phyloP scores from a whole-genome alignment of 176 grass and related monocot species.

The Oryza coarctata region DNA sequence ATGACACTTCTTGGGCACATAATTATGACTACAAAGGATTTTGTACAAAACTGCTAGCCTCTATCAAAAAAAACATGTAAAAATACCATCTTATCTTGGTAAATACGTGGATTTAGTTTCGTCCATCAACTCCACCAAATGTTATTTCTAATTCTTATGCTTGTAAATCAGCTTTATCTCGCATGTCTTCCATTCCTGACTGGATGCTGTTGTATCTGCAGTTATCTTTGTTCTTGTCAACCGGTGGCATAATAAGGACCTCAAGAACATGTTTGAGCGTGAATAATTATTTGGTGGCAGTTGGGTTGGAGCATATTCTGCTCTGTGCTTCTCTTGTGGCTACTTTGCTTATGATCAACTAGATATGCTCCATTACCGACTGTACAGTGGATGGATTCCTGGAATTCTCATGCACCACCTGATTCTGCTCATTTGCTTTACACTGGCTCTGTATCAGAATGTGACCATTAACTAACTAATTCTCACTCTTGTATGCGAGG shows the following conservation, averaged over 20 bases:
- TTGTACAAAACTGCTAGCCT: not conserved
- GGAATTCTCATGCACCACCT: slow-evolving; percentile 91
- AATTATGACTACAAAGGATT: not conserved
- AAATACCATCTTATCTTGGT: not conserved
- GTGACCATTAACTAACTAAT: slow-evolving; percentile 96
- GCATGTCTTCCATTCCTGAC: slow-evolving; percentile 15
- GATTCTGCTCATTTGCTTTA: slow-evolving; percentile 97
- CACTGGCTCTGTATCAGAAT: slow-evolving; percentile 76
- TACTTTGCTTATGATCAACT: slow-evolving; percentile 99
- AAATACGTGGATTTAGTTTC: not conserved
- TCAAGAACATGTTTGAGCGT: slow-evolving; percentile 71
- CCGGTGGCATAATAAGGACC: slow-evolving; percentile 53
- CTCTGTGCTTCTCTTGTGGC: slow-evolving; percentile 86
- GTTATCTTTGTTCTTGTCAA: slow-evolving; percentile 77
- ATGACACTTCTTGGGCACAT: not conserved
- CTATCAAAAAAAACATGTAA: not conserved
- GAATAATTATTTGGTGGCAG: slow-evolving; percentile 65
- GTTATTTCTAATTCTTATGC: slow-evolving; percentile 2
- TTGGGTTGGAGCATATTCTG: slow-evolving; percentile 78
- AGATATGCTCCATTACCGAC: slow-evolving; percentile 77
- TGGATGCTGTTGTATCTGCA: slow-evolving; percentile 40
- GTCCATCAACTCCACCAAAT: not conserved
- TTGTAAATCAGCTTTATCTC: slow-evolving; percentile 17
- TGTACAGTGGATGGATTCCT: slow-evolving; percentile 77
- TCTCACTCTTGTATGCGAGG: slow-evolving; percentile 81